A percentile compares a stretch with the other conserved stretches of the same genome.
Conservation (phyloP, 129 eudicot species). For the Artemisia tridentata region DNA sequence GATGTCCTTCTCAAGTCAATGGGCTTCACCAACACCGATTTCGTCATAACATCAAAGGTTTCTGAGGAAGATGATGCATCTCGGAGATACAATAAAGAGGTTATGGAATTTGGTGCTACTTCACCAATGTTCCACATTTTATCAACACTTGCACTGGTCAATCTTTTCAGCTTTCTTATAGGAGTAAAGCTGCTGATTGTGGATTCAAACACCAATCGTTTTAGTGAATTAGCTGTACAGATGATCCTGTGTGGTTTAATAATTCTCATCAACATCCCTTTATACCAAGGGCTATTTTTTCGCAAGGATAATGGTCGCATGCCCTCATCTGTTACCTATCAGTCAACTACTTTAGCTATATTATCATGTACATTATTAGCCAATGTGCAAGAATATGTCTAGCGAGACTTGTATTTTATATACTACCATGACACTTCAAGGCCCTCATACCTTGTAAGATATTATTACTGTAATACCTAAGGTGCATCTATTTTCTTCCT, state of each 20-base stretch:
- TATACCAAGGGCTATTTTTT: constrained; percentile 32
- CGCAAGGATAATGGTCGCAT: constrained; percentile 34
- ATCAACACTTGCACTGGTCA: constrained; percentile 29
- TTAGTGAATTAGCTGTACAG: constrained; percentile 22
- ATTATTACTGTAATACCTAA: not conserved
- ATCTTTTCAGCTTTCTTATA: constrained; percentile 19
- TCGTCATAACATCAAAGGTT: constrained; percentile 17
- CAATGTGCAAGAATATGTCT: not conserved
- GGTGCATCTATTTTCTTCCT: not conserved
- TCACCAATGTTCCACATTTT: constrained; percentile 32
- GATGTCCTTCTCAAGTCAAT: constrained; percentile 23
- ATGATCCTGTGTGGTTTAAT: constrained; percentile 20
- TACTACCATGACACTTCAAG: not conserved
- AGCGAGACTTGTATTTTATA: not conserved
- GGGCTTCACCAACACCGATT: constrained; percentile 20
- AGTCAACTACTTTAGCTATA: constrained; percentile 28
- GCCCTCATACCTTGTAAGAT: not conserved
- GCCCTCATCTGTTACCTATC: constrained; percentile 28
- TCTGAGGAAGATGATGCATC: too few species aligned
- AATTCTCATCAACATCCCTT: constrained; percentile 30
- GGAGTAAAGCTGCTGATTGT: constrained; percentile 5
- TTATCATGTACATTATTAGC: constrained; percentile 20
- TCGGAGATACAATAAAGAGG: too few species aligned
- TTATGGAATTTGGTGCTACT: too few species aligned
- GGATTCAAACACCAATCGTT: not conserved